phyloP scores from a whole-genome alignment of 441 rosid species.

The Croton laevigatus region DNA sequence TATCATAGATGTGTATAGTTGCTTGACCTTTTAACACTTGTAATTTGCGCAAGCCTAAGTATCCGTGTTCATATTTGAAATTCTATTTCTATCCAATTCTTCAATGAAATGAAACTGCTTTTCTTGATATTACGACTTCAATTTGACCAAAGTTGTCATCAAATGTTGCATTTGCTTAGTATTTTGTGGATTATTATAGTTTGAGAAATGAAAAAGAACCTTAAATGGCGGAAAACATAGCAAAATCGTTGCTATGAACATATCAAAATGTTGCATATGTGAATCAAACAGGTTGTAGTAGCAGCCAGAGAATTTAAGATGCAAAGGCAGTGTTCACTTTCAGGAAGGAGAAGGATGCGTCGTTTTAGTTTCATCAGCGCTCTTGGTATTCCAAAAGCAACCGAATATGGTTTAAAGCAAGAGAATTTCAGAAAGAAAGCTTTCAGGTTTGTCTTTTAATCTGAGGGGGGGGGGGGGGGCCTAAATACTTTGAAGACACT shows the following conservation, averaged over 20 bases:
- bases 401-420: too few relatives aligned
- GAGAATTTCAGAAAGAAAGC: too few relatives aligned
- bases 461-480: background rate
- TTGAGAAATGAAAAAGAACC: background rate
- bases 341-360: too few relatives aligned
- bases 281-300: background rate
- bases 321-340: too few relatives aligned
- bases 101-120: conserved; percentile 15
- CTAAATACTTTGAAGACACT: background rate
- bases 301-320: background rate
- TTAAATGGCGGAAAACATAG: background rate
- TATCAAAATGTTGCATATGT: background rate
- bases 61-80: conserved; percentile 10
- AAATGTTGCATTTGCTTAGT: background rate
- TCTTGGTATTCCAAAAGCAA: too few relatives aligned
- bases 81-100: background rate
- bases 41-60: conserved; percentile 31
- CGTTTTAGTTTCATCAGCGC: too few relatives aligned
- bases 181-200: background rate
- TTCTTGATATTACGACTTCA: conserved; percentile 14
- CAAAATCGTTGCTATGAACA: background rate
- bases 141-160: background rate
- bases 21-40: conserved; percentile 10
- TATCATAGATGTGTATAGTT: conserved; percentile 42
- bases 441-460: too few relatives aligned